Conservation (phyloP, 31 red algal genomes). For the Odonthalia washingtoniensis region DNA sequence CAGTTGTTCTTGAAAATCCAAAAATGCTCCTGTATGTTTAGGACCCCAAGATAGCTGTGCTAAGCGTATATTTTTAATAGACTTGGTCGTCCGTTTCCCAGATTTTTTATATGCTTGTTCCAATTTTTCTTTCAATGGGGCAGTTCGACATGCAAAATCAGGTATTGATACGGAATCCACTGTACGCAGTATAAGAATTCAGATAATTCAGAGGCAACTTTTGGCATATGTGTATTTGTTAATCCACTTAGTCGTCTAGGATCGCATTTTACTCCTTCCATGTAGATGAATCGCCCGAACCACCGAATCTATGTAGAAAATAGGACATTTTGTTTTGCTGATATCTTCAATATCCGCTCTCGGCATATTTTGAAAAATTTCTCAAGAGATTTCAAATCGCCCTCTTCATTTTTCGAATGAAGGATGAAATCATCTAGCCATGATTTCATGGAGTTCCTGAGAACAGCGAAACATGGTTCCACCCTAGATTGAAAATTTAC, state of each 20-base stretch:
- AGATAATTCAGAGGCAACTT: constrained; percentile 12
- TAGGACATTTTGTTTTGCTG: not conserved
- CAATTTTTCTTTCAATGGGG: too few relatives aligned
- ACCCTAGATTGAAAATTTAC: not conserved
- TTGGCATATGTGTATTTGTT: not conserved
- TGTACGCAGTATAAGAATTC: constrained; percentile 21
- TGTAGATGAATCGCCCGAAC: constrained; percentile 1
- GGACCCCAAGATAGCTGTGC: constrained; percentile 2
- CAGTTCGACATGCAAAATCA: too few relatives aligned
- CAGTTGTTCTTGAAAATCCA: constrained; percentile 27
- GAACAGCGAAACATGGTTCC: too few relatives aligned
- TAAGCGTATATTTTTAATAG: constrained; percentile 19
- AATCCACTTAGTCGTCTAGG: not conserved
- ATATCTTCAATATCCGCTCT: constrained; percentile 25
- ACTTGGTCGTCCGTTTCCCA: constrained; percentile 31
- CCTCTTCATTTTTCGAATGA: constrained; percentile 1
- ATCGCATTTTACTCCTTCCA: not conserved
- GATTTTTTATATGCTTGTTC: constrained; percentile 31
- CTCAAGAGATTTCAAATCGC: not conserved
- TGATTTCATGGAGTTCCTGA: constrained; percentile 8
- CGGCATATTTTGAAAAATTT: constrained; percentile 44
- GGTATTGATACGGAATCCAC: too few relatives aligned
- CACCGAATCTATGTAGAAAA: constrained; percentile 2
- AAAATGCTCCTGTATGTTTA: constrained; percentile 24
- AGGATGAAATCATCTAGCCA: constrained; percentile 42